Conservation (phyloP, 805 yeast species). For the Torulaspora gathmanii region DNA sequence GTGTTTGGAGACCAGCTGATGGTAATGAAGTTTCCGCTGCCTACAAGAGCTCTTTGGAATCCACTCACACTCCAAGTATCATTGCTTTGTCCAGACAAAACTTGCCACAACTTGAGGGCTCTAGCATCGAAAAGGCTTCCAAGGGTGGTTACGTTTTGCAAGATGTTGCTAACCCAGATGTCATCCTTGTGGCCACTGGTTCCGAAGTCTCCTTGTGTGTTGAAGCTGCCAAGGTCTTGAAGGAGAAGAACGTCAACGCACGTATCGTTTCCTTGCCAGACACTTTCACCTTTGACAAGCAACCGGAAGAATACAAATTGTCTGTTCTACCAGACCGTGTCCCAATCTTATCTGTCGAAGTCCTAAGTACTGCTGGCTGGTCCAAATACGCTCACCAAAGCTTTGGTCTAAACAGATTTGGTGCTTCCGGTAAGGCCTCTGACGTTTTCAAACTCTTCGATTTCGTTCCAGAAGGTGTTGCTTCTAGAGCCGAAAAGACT, state of each 20-base stretch:
- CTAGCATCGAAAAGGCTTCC: constrained; percentile 82
- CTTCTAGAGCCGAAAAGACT: constrained; percentile 76
- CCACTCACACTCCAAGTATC: constrained; percentile 63
- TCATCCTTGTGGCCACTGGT: constrained; percentile 85
- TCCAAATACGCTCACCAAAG: constrained; percentile 92
- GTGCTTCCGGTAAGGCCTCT: constrained; percentile 88
- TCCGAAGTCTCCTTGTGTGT: constrained; percentile 82
- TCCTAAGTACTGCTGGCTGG: constrained; percentile 89
- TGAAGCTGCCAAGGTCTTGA: constrained; percentile 72
- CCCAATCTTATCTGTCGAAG: constrained; percentile 92
- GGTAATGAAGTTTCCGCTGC: constrained; percentile 88
- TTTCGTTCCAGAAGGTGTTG: constrained; percentile 91
- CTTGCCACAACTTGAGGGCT: constrained; percentile 90
- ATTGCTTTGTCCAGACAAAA: constrained; percentile 81
- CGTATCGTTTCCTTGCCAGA: constrained; percentile 91
- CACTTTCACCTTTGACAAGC: constrained; percentile 82
- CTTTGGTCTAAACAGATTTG: constrained; percentile 92
- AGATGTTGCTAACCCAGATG: constrained; percentile 53
- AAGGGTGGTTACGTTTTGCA: constrained; percentile 90
- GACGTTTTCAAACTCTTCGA: constrained; percentile 81
- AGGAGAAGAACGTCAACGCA: constrained; percentile 53
- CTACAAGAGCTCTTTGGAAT: constrained; percentile 58
- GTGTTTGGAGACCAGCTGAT: constrained; percentile 92
- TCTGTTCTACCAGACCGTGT: constrained; percentile 91
- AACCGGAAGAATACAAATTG: constrained; percentile 72